Conservation (phyloP, 176 grass and related monocot species). For the Chloris gayana region DNA sequence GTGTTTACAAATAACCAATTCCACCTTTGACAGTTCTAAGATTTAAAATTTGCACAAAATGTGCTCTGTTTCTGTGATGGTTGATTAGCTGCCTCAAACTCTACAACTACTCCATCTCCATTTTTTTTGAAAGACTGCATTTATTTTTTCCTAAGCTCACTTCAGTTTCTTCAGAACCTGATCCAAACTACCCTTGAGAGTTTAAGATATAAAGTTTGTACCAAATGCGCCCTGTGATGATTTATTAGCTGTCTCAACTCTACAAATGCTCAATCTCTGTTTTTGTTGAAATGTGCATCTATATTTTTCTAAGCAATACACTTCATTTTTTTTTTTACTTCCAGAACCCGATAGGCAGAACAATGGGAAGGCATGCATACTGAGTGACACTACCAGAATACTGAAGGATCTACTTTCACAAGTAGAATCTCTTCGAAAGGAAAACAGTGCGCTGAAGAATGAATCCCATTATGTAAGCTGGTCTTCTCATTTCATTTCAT, state of each 20-base stretch:
- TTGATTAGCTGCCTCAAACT: not conserved
- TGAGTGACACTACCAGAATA: conserved; percentile 68
- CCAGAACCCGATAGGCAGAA: conserved; percentile 86
- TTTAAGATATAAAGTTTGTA: not conserved
- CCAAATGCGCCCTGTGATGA: not conserved
- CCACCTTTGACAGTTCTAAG: not conserved
- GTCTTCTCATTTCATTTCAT: not conserved
- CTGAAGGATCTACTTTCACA: conserved; percentile 70
- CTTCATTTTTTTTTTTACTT: conserved; percentile 23
- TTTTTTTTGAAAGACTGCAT: not conserved
- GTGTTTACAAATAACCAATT: not conserved
- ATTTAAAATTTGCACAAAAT: not conserved
- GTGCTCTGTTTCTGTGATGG: not conserved
- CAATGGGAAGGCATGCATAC: conserved; percentile 72
- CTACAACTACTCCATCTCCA: not conserved
- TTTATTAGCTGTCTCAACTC: not conserved
- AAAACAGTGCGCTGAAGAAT: conserved; percentile 70
- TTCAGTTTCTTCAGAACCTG: not conserved
- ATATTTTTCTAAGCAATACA: conserved; percentile 15
- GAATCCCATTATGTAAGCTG: conserved; percentile 88
- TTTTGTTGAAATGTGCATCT: not conserved
- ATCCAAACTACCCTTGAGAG: not conserved
- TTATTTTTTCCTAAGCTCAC: too few relatives aligned
- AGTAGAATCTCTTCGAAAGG: conserved; percentile 84
- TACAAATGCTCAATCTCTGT: not conserved